Evolutionary conservation across 2,329 filamentous ascomycete genomes (phyloP), one percentile per base, ranked within the genome.

Genomic region (Xylaria sp.): DNA sequence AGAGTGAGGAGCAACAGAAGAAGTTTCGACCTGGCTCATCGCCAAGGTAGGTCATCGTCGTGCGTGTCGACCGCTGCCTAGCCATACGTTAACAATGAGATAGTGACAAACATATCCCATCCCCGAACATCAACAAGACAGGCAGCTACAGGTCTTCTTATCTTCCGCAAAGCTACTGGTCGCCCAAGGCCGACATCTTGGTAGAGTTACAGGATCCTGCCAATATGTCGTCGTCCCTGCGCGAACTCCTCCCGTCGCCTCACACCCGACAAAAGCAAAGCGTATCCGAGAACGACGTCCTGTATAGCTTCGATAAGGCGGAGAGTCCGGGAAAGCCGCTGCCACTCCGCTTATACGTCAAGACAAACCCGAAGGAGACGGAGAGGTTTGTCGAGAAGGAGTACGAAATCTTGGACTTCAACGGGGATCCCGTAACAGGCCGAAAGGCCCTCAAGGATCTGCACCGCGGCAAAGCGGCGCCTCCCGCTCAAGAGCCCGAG

Each of bases 321-420:
- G 75, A 78, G 47, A 76, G 74, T 5, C 79, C 80, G 0, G 75
- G 75, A 43, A 71, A 70, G 57, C 73, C 77, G 2, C 63, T 81
- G 52, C 74, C 78, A 9, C 76, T 82, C 1, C 76, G 76, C 15
- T 66, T 75, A 25, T 78, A 76, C 54, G 68, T 78, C 58, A 78
- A 76, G 67, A 58, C 70, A 60, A 68, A 75, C 70, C 58, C 73
- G 54, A 65, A 75, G 69, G 78, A 76, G 51, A 82, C 78, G 31
- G 80, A 81, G 70, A 77, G 75, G 65, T 71, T 81, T 52, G 75
- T 81, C 41, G 78, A 80, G 72, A 78, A 78, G 66, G 80, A 82
- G 70, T 82, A 81, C 65, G 79, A 81, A 71, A 76, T 82, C 27
- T 65, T 82, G 13, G 80, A 82, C 64, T 73, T 65, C 64, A 79